Conservation (phyloP, 345 rosid species). For the Eucalyptus sp. region DNA sequence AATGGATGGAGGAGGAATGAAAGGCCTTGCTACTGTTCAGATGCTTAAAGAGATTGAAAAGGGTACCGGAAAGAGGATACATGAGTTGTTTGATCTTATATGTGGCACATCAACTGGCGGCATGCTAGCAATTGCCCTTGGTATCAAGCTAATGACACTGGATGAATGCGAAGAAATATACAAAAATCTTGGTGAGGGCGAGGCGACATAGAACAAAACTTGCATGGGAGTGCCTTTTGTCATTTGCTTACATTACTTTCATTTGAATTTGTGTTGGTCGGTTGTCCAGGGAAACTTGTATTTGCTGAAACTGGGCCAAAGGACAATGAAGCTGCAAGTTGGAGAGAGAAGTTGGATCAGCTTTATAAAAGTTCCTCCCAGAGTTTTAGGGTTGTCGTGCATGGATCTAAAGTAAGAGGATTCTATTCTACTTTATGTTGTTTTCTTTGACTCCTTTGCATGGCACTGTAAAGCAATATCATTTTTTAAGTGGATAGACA, state of each 20-base stretch:
- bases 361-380: slow-evolving; percentile 98
- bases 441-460: background rate
- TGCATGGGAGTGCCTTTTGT: background rate
- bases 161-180: slow-evolving; percentile 92
- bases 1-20: slow-evolving; percentile 99
- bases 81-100: slow-evolving; percentile 91
- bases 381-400: slow-evolving; percentile 97
- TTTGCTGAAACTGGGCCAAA: slow-evolving; percentile 91
- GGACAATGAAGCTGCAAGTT: slow-evolving; percentile 96
- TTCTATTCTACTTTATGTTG: background rate
- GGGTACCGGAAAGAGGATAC: slow-evolving; percentile 91
- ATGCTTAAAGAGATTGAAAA: slow-evolving; percentile 95
- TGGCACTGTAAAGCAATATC: background rate
- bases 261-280: background rate
- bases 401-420: slow-evolving; percentile 85
- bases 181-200: slow-evolving; percentile 79
- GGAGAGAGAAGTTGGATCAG: slow-evolving; percentile 98
- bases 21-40: slow-evolving; percentile 96
- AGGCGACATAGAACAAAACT: background rate
- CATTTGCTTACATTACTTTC: background rate
- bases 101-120: slow-evolving; percentile 99
- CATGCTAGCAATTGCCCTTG: slow-evolving; percentile 96
- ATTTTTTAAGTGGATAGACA: background rate
- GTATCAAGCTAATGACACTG: slow-evolving; percentile 83
- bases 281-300: slow-evolving; percentile 79